Percentiles rank a stretch among this genome's conserved stretches.
These are phyloP conservation scores for Penicillium sp. DNA, from an alignment of 2,329 filamentous ascomycete species.

Conservation along the genomic window DNA sequence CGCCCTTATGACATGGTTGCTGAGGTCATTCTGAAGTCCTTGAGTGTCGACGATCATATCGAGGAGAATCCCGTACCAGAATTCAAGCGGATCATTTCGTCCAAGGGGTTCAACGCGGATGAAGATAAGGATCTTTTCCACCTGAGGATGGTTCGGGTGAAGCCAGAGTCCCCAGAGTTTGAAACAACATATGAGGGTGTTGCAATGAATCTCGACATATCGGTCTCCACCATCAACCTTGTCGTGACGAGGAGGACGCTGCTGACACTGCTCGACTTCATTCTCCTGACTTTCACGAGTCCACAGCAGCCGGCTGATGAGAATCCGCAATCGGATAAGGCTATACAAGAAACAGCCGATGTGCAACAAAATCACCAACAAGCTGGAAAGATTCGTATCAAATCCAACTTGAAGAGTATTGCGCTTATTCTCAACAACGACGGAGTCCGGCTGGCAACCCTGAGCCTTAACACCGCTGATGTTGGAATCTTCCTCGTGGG, in stretches of 20 bases:
- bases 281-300: slow-evolving; percentile 82
- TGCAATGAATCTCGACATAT: slow-evolving; percentile 85
- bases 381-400: slow-evolving; percentile 80
- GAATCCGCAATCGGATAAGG: slow-evolving; percentile 29
- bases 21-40: slow-evolving; percentile 77
- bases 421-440: slow-evolving; percentile 95
- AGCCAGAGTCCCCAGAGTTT: slow-evolving; percentile 86
- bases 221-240: slow-evolving; percentile 91
- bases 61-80: slow-evolving; percentile 77
- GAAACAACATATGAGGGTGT: slow-evolving; percentile 87
- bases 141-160: slow-evolving; percentile 85
- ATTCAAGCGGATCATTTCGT: slow-evolving; percentile 97
- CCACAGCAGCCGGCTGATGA: slow-evolving; percentile 47
- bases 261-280: slow-evolving; percentile 87
- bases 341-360: slow-evolving; percentile 24
- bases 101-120: slow-evolving; percentile 65
- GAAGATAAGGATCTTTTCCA: slow-evolving; percentile 76
- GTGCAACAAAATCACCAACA: slow-evolving; percentile 30
- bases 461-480: slow-evolving; percentile 88
- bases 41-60: slow-evolving; percentile 92
- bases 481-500: slow-evolving; percentile 83
- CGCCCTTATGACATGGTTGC: slow-evolving; percentile 89
- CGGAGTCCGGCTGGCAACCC: slow-evolving; percentile 84
- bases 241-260: slow-evolving; percentile 90
- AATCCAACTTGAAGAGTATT: slow-evolving; percentile 89